Evolutionary conservation across 768 basidiomycete species (phyloP).

Genomic region (Hygrocybe punicea): DNA sequence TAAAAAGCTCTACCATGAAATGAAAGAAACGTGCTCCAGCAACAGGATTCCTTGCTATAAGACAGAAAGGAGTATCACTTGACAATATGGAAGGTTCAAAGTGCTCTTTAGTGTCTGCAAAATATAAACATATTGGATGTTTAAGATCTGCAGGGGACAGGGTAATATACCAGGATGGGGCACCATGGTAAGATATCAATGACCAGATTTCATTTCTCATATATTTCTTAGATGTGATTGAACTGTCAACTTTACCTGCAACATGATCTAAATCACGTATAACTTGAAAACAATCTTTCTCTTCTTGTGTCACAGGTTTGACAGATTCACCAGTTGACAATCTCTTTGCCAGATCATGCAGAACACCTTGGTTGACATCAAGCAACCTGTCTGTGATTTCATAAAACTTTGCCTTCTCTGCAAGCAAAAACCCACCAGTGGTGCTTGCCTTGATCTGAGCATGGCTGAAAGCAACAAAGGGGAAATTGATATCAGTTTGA

Average conservation of each 20-base stretch:
- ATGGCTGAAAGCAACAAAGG: constrained; percentile 11
- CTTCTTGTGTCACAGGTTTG: constrained; percentile 20
- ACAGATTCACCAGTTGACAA: constrained; percentile 26
- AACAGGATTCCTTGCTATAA: constrained; percentile 10
- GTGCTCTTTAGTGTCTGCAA: constrained; percentile 16
- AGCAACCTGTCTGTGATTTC: constrained; percentile 22
- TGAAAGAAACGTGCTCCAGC: constrained; percentile 30
- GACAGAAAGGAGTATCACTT: constrained; percentile 19
- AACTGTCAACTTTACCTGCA: constrained; percentile 26
- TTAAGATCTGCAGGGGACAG: background rate
- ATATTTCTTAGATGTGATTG: constrained; percentile 20
- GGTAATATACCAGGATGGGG: constrained; percentile 23
- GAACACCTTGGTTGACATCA: constrained; percentile 19
- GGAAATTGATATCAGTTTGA: constrained; percentile 20
- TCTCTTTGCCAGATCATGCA: constrained; percentile 7
- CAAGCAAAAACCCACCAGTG: constrained; percentile 24
- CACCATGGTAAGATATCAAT: constrained; percentile 18
- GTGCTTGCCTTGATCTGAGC: constrained; percentile 5
- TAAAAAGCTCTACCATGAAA: constrained; percentile 19
- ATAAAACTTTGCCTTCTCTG: constrained; percentile 24
- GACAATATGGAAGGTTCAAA: constrained; percentile 13
- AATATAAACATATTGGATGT: constrained; percentile 29
- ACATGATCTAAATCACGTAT: too few relatives aligned
- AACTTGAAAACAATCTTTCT: too few relatives aligned
- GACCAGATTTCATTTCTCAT: constrained; percentile 15